These are phyloP conservation scores for Pirum gemmata DNA, from an alignment of 78 protist species.

Conservation along the genomic window DNA sequence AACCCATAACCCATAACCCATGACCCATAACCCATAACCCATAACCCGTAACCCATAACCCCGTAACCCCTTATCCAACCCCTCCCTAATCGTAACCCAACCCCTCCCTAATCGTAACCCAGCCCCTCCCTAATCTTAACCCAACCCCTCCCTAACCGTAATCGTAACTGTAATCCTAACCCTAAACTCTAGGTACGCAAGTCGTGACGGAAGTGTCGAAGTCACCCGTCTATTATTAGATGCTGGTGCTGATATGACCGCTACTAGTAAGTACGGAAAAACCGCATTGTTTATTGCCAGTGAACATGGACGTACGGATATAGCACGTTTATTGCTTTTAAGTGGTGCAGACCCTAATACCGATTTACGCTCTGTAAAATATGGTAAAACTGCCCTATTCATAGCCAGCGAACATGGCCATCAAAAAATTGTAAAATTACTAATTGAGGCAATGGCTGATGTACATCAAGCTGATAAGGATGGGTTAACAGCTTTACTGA, in stretches of 20 bases:
- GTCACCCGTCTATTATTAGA: background rate
- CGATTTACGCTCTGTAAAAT: background rate
- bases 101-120: too few species aligned
- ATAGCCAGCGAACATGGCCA: conserved; percentile 28
- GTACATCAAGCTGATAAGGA: background rate
- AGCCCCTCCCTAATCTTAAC: too few species aligned
- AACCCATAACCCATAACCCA: too few species aligned
- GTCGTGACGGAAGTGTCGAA: background rate
- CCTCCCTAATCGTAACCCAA: too few species aligned
- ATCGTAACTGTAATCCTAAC: too few species aligned
- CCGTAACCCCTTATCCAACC: too few species aligned
- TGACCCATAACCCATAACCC: too few species aligned
- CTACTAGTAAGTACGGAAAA: background rate
- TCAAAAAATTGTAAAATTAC: conserved; percentile 7
- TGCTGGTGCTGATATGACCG: background rate
- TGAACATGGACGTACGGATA: background rate
- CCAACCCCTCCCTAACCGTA: too few species aligned
- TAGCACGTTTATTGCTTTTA: background rate
- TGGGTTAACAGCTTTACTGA: background rate
- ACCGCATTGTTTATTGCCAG: background rate
- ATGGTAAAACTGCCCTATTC: background rate
- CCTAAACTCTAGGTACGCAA: too few species aligned
- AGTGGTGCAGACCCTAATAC: background rate
- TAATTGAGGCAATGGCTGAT: conserved; percentile 20
- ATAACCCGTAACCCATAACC: too few species aligned